phyloP scores from a whole-genome alignment of 1,284 basidiomycete genomes.

The Ustanciosporium gigantosporum region DNA sequence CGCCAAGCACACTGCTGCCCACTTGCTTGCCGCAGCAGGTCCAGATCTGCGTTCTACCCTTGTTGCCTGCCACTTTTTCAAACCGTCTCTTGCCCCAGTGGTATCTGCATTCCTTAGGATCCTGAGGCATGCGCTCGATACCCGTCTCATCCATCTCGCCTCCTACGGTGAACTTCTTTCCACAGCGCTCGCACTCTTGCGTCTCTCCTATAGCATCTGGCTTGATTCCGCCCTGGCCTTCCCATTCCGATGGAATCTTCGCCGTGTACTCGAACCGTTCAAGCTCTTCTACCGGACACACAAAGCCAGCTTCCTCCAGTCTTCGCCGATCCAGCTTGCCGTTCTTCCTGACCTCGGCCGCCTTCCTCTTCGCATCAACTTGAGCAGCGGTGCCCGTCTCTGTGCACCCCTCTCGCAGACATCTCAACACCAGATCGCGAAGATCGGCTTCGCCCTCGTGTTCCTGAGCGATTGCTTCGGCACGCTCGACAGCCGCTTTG shows the following conservation, averaged over 20 bases:
- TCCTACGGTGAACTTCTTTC: slow-evolving; percentile 41
- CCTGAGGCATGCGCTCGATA: slow-evolving; percentile 17
- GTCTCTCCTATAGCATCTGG: slow-evolving; percentile 40
- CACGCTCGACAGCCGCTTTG: slow-evolving; percentile 7
- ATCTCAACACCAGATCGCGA: slow-evolving; percentile 3
- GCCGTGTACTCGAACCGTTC: slow-evolving; percentile 40
- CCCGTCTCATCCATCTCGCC: slow-evolving; percentile 27
- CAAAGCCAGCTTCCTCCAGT: slow-evolving; percentile 34
- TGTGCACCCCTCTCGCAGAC: slow-evolving; percentile 22
- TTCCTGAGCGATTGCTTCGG: slow-evolving; percentile 4
- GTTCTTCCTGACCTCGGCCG: slow-evolving; percentile 3
- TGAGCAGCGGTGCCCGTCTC: slow-evolving; percentile 41
- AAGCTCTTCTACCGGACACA: slow-evolving; percentile 42
- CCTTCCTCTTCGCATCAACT: slow-evolving; percentile 39
- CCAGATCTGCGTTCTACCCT: slow-evolving; percentile 43
- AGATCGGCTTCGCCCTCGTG: slow-evolving; percentile 3
- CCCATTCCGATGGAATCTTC: slow-evolving; percentile 28
- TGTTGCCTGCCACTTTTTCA: slow-evolving; percentile 22
- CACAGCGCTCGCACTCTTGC: slow-evolving; percentile 50
- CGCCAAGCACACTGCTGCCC: slow-evolving; percentile 34
- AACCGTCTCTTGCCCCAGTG: slow-evolving; percentile 49
- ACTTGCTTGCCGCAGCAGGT: slow-evolving; percentile 50
- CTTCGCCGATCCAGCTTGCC: slow-evolving; percentile 31
- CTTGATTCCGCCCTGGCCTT: slow-evolving; percentile 30
- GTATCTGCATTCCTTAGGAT: slow-evolving; percentile 44